Evolutionary conservation across 805 yeast genomes (phyloP).

Genomic region (Suhomyces kilbournensis): DNA sequence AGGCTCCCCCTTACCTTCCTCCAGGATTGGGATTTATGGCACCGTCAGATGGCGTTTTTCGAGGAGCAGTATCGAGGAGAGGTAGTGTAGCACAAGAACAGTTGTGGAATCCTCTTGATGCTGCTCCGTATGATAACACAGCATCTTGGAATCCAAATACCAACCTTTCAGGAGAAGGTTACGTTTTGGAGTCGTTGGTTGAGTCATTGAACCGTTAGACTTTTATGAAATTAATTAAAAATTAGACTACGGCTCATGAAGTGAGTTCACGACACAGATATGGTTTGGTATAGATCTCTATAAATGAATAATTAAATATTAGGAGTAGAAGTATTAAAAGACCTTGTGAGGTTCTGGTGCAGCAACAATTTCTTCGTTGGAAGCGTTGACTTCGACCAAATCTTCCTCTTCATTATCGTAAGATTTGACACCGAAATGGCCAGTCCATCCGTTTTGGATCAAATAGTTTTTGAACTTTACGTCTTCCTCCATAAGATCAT

Average conservation of each 20-base stretch:
- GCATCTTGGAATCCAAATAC: background rate
- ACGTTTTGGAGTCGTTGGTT: conserved; percentile 39
- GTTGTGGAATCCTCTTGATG: background rate
- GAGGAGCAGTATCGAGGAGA: background rate
- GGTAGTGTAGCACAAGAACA: conserved; percentile 1
- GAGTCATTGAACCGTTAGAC: conserved; percentile 37
- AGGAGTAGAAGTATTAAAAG: background rate
- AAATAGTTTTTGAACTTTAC: conserved; percentile 58
- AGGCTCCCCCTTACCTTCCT: background rate
- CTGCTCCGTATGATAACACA: background rate
- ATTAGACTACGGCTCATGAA: background rate
- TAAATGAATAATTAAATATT: background rate
- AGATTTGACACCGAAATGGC: conserved; percentile 39
- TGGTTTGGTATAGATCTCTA: background rate
- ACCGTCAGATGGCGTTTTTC: background rate
- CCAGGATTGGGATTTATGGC: background rate
- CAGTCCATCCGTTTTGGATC: conserved; percentile 57
- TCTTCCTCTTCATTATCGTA: conserved; percentile 6
- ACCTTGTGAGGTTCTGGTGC: background rate
- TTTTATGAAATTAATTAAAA: background rate
- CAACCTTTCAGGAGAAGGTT: conserved; percentile 15
- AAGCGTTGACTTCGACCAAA: background rate
- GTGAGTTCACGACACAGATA: background rate
- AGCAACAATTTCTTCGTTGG: background rate
- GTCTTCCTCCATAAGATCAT: conserved; percentile 67